Percentiles rank a stretch among this genome's conserved stretches.
These are phyloP conservation scores for Nakaseomyces uthaithaninus DNA, from an alignment of 1,139 yeast genomes.

Conservation along the genomic window DNA sequence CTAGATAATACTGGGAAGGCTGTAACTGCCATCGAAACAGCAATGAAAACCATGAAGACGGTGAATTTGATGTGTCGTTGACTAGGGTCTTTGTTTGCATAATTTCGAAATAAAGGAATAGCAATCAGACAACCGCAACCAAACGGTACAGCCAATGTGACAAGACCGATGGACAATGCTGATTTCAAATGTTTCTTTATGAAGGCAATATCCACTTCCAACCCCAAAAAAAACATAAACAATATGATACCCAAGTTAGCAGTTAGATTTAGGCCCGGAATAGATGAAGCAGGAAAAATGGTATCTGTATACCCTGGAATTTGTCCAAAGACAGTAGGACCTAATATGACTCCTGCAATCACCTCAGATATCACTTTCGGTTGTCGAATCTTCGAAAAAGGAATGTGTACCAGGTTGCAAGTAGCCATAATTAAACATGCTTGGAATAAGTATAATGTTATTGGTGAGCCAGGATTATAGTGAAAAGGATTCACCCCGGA, in stretches of 20 bases:
- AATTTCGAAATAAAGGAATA: constrained; percentile 54
- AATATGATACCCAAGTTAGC: constrained; percentile 69
- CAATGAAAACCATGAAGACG: constrained; percentile 69
- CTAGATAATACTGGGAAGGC: constrained; percentile 80
- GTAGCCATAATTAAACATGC: constrained; percentile 26
- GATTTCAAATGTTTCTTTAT: constrained; percentile 50
- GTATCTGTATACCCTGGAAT: constrained; percentile 56
- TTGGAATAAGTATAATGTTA: constrained; percentile 29
- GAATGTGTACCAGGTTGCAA: constrained; percentile 47
- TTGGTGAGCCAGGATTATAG: constrained; percentile 39
- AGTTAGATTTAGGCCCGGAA: constrained; percentile 54
- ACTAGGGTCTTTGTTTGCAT: constrained; percentile 33
- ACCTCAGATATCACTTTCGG: constrained; percentile 78
- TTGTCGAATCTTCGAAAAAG: constrained; percentile 53
- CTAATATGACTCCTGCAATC: constrained; percentile 61
- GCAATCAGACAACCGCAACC: constrained; percentile 69
- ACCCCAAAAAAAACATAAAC: constrained; percentile 65
- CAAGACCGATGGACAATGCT: constrained; percentile 59
- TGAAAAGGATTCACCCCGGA: constrained; percentile 63
- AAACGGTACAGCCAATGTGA: constrained; percentile 68
- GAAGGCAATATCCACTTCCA: constrained; percentile 64
- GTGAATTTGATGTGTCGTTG: constrained; percentile 45
- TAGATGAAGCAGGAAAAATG: constrained; percentile 55
- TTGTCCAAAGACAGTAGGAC: constrained; percentile 62
- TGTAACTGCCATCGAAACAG: constrained; percentile 74